phyloP scores from a whole-genome alignment of 2,329 filamentous ascomycete genomes.

The Ophiocordyceps robertsii region DNA sequence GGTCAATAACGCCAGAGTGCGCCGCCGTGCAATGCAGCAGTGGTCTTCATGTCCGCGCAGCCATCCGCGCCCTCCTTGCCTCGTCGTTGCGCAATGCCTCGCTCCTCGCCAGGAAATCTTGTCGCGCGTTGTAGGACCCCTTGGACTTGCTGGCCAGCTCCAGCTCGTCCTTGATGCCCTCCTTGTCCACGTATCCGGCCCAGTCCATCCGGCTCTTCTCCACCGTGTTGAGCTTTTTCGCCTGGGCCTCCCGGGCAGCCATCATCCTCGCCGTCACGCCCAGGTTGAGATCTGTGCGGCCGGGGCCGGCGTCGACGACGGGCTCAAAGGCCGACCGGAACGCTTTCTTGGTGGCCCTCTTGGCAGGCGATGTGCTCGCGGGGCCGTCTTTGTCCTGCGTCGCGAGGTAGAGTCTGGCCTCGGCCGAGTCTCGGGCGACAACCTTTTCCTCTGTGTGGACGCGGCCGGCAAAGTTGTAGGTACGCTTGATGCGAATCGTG shows the following conservation, averaged over 20 bases:
- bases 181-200: slow-evolving; percentile 58
- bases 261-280: slow-evolving; percentile 34
- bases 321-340: slow-evolving; percentile 54
- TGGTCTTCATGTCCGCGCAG: slow-evolving; percentile 17
- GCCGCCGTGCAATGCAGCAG: neutral
- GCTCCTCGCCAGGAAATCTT: slow-evolving; percentile 53
- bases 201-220: slow-evolving; percentile 64
- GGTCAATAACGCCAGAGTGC: neutral
- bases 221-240: slow-evolving; percentile 56
- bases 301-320: slow-evolving; percentile 25
- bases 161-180: slow-evolving; percentile 57
- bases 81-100: slow-evolving; percentile 50
- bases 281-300: slow-evolving; percentile 44
- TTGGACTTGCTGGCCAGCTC: slow-evolving; percentile 52
- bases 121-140: slow-evolving; percentile 45
- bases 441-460: slow-evolving; percentile 60
- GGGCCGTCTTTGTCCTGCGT: slow-evolving; percentile 24
- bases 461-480: slow-evolving; percentile 63
- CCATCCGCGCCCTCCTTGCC: slow-evolving; percentile 37
- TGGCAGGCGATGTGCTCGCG: slow-evolving; percentile 18
- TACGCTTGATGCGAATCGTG: slow-evolving; percentile 53
- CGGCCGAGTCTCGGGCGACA: slow-evolving; percentile 50
- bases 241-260: slow-evolving; percentile 34
- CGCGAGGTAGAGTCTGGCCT: slow-evolving; percentile 50
- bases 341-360: slow-evolving; percentile 36